Percentiles rank a stretch among this genome's conserved stretches.
Evolutionary conservation across 768 basidiomycete genomes (phyloP).

Genomic region (Exsudoporus frostii): DNA sequence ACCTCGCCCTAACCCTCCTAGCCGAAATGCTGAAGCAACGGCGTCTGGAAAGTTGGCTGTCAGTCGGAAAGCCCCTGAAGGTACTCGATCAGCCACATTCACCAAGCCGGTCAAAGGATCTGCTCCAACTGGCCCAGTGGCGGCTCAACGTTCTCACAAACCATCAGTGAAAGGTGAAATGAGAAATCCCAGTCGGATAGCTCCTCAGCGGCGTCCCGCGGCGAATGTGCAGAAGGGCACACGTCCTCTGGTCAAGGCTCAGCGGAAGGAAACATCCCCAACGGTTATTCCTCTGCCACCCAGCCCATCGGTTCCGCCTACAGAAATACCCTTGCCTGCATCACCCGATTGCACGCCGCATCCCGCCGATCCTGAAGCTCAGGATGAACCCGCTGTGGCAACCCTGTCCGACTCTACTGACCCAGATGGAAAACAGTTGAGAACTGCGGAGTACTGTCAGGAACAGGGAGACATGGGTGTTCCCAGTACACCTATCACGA

Average conservation of each 20-base stretch:
- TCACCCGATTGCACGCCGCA: constrained; percentile 14
- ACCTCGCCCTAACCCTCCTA: constrained; percentile 10
- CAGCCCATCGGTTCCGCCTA: constrained; percentile 19
- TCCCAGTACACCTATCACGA: constrained; percentile 62
- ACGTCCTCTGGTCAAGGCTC: constrained; percentile 11
- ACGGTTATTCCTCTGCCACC: constrained; percentile 18
- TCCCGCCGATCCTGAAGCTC: constrained; percentile 1
- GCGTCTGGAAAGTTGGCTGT: constrained; percentile 1
- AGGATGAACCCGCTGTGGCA: neutral
- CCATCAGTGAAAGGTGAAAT: constrained; percentile 6
- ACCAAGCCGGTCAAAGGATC: constrained; percentile 8
- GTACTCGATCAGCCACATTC: constrained; percentile 1
- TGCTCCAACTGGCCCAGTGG: neutral
- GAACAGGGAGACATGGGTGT: neutral
- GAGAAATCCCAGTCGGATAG: neutral
- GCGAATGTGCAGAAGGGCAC: constrained; percentile 7
- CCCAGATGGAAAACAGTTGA: neutral
- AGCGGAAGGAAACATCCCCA: constrained; percentile 15
- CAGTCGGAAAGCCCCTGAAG: constrained; percentile 9
- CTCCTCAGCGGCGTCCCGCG: constrained; percentile 8
- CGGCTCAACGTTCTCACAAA: constrained; percentile 10
- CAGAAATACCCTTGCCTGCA: constrained; percentile 18
- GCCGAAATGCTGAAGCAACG: neutral
- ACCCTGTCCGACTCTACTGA: neutral
- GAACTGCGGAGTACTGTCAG: neutral